phyloP scores from a whole-genome alignment of 2,329 filamentous ascomycete species.

The Talaromyces albobiverticillius region DNA sequence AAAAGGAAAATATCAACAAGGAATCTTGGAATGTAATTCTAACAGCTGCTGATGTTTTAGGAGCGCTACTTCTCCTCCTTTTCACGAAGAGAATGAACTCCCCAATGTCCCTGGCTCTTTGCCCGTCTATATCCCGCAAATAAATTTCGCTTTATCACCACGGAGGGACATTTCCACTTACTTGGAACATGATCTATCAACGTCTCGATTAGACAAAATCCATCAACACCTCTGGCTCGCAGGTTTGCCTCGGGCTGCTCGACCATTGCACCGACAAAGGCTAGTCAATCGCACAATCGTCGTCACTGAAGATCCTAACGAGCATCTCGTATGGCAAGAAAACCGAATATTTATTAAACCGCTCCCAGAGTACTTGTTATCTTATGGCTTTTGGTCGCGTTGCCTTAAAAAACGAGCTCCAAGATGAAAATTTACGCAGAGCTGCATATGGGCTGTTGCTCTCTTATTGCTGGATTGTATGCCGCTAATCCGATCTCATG shows the following conservation, averaged over 20 bases:
- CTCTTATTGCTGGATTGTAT: not conserved
- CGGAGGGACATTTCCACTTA: too few relatives aligned
- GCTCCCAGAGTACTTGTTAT: conserved; percentile 24
- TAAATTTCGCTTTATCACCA: too few relatives aligned
- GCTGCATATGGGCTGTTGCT: not conserved
- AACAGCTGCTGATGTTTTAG: too few relatives aligned
- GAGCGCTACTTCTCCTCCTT: too few relatives aligned
- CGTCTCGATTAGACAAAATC: not conserved
- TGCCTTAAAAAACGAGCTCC: not conserved
- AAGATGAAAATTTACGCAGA: not conserved
- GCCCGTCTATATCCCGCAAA: too few relatives aligned
- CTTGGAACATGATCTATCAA: too few relatives aligned
- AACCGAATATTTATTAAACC: conserved; percentile 27
- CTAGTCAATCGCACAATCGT: conserved; percentile 21
- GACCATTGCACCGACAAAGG: conserved; percentile 17
- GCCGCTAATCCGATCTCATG: not conserved
- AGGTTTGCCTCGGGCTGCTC: conserved; percentile 18
- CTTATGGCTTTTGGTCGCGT: conserved; percentile 21
- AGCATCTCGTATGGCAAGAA: conserved; percentile 25
- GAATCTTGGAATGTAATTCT: too few relatives aligned
- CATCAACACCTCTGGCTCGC: not conserved
- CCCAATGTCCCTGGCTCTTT: too few relatives aligned
- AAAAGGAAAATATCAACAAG: too few relatives aligned
- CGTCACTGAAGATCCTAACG: conserved; percentile 24
- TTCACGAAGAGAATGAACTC: too few relatives aligned